phyloP scores from a whole-genome alignment of 148 eudicot genomes.

The Arbutus unedo region DNA sequence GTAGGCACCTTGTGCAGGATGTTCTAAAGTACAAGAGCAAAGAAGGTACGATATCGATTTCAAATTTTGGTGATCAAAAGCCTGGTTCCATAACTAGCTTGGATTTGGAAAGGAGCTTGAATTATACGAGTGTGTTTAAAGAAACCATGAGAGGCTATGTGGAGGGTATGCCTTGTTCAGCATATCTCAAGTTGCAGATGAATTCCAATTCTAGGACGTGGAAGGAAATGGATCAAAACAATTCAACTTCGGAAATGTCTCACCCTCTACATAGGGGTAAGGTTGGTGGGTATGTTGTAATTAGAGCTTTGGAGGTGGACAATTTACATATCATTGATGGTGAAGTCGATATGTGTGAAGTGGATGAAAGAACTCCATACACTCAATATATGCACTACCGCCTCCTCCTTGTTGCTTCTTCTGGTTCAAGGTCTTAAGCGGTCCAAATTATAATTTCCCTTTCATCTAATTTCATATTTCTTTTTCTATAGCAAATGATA shows the following conservation, averaged over 20 bases:
- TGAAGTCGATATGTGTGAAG: slow-evolving; percentile 34
- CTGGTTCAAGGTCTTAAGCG: slow-evolving; percentile 35
- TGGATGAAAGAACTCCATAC: slow-evolving; percentile 32
- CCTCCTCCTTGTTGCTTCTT: slow-evolving; percentile 35
- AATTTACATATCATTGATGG: slow-evolving; percentile 33
- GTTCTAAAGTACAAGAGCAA: slow-evolving; percentile 15
- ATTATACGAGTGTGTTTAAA: background rate
- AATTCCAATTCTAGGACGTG: background rate
- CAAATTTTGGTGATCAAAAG: background rate
- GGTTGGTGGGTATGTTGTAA: slow-evolving; percentile 29
- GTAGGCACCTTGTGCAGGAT: slow-evolving; percentile 28
- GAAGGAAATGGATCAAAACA: slow-evolving; percentile 2
- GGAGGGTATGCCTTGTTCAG: slow-evolving; percentile 33
- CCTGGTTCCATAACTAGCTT: background rate
- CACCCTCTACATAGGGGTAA: slow-evolving; percentile 25
- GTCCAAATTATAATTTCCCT: background rate
- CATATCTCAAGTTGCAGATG: slow-evolving; percentile 31
- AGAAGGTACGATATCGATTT: background rate
- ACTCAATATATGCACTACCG: slow-evolving; percentile 33
- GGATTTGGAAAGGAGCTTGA: background rate
- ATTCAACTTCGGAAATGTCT: background rate
- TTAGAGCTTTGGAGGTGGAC: slow-evolving; percentile 26
- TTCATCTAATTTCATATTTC: background rate
- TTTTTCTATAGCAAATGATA: background rate
- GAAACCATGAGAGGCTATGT: slow-evolving; percentile 37